These are phyloP conservation scores for Eremomyces bilateralis DNA, from an alignment of 495 filamentous ascomycete species.

Conservation along the genomic window DNA sequence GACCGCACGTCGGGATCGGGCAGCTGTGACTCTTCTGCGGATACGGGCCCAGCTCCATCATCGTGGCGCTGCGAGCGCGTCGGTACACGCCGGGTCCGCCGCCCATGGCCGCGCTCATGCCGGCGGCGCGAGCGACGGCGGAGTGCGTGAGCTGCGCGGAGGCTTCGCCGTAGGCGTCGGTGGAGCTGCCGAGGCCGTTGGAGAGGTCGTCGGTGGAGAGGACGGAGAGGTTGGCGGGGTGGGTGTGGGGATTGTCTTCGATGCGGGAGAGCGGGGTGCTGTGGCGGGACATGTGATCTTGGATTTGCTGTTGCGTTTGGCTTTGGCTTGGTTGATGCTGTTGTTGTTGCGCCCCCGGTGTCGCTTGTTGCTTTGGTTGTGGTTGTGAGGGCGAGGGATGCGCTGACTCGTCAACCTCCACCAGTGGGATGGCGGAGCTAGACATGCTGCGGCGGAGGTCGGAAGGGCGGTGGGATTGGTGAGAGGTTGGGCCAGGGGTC, in stretches of 20 bases:
- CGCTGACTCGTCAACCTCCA: constrained; percentile 50
- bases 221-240: constrained; percentile 29
- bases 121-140: constrained; percentile 36
- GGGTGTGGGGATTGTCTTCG: constrained; percentile 54
- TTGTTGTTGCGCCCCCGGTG: constrained; percentile 21
- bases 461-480: constrained; percentile 50
- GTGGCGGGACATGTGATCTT: constrained; percentile 67
- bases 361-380: constrained; percentile 23
- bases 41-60: constrained; percentile 91
- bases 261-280: constrained; percentile 67
- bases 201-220: constrained; percentile 45
- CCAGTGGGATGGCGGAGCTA: constrained; percentile 61
- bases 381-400: constrained; percentile 53
- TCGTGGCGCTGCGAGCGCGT: constrained; percentile 80
- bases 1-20: constrained; percentile 93
- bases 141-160: constrained; percentile 29
- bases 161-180: constrained; percentile 40
- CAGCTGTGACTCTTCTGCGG: constrained; percentile 95
- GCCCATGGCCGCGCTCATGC: constrained; percentile 19
- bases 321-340: constrained; percentile 34
- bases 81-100: constrained; percentile 44
- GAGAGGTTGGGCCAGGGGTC: too few species aligned
- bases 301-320: constrained; percentile 28
- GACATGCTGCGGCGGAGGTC: constrained; percentile 85
- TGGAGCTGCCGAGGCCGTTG: constrained; percentile 12